Base-by-base conservation (phyloP, 495 filamentous ascomycete species). In the Aspergillus affinis region DNA sequence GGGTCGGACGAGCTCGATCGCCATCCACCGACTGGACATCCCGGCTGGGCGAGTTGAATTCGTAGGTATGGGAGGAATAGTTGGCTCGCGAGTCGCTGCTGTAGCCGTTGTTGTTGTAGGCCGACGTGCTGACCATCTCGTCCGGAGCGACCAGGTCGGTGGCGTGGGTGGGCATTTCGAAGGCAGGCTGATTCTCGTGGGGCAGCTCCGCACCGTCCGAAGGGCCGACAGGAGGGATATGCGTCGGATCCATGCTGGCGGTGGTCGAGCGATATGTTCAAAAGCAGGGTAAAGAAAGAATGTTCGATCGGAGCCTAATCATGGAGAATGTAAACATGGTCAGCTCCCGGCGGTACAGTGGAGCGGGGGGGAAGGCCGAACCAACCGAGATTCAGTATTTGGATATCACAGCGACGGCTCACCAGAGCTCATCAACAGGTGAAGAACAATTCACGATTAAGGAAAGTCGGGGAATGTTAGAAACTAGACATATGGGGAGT, bases 51-150 rank as follows among this genome's bases (percentile, higher is more conserved):
- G 75, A 70, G 55, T 75, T 69, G 57, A 79, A 79, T 41, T 80
- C 78, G 46, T 74, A 63, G 27, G 80, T 68, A 50, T 72, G 78
- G 56, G 75, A 71, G 57, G 74, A 72, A 55, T 78, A 79, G 61
- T 81, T 74, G 21, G 71, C 69, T 48, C 71, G 76, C 21, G 75
- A 74, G 57, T 79, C 79, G 64, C 78, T 78, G 62, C 67, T 77
- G 55, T 78, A 78, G 30, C 73, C 76, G 47, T 72, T 71, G 52
- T 73, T 70, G 54, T 73, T 69, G 53, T 70, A 61, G 49, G 62
- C 64, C 6, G 64, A 51, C 23, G 66, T 64, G 59, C 62, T 63
- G 17, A 64, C 51, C 8, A 63, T 46, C 17, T 76, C 77, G 6
- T 81, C 76, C n/a, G 68, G 65, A 6, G 70, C 63, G 2, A 68